A percentile compares a stretch with the other conserved stretches of the same genome.
Evolutionary conservation across 371 early-diverging fungal genomes (phyloP).

Genomic region (Mortierella sp.): DNA sequence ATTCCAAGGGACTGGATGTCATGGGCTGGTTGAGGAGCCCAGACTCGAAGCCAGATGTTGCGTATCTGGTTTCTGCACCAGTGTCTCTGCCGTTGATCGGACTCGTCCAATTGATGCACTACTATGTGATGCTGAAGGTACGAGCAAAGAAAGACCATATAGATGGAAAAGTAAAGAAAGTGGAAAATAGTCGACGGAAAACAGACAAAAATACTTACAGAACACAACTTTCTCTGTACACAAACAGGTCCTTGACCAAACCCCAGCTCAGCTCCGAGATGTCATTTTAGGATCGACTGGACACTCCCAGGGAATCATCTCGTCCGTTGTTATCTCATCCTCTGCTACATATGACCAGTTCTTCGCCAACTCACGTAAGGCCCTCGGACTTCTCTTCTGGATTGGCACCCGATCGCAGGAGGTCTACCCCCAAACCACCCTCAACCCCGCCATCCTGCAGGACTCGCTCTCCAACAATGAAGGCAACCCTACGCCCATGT

Average conservation of each 20-base stretch:
- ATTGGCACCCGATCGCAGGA: constrained; percentile 91
- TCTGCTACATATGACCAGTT: constrained; percentile 88
- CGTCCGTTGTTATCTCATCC: constrained; percentile 89
- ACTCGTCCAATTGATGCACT: constrained; percentile 86
- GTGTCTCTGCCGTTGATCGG: constrained; percentile 93
- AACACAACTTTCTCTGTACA: neutral
- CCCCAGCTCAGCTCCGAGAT: constrained; percentile 62
- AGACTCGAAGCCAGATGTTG: constrained; percentile 86
- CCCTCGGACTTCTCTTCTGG: constrained; percentile 90
- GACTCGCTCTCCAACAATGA: constrained; percentile 92
- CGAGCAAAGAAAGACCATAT: constrained; percentile 8
- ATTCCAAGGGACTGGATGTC: constrained; percentile 89
- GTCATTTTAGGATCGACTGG: constrained; percentile 86
- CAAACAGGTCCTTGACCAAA: constrained; percentile 57
- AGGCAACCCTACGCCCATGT: constrained; percentile 96
- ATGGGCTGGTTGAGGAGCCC: constrained; percentile 90
- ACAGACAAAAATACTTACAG: neutral
- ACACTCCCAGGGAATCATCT: constrained; percentile 95
- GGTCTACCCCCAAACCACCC: constrained; percentile 88
- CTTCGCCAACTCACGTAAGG: constrained; percentile 83
- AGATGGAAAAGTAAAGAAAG: too few species aligned
- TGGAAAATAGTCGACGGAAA: neutral
- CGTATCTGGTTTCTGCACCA: constrained; percentile 85
- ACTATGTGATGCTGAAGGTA: constrained; percentile 85
- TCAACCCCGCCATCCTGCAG: constrained; percentile 87